Evolutionary conservation across 177 flowering plant genomes (phyloP).

Genomic region (Vitis hybrid): DNA sequence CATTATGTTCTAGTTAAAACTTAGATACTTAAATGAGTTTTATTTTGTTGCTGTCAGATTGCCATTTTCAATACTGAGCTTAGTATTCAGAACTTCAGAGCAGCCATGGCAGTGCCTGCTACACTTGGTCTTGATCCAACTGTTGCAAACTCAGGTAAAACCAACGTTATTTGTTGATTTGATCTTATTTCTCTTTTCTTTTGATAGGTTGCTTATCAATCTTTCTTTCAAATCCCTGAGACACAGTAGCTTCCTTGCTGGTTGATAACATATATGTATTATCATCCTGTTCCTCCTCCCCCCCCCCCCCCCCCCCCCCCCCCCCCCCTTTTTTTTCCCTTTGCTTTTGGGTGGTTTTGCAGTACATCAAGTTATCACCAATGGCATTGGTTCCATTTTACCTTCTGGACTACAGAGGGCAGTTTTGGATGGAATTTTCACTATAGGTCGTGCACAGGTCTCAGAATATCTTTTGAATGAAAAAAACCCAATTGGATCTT

Average conservation of each 20-base stretch:
- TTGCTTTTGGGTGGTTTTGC: slow-evolving; percentile 17
- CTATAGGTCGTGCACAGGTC: slow-evolving; percentile 82
- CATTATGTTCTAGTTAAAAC: background rate
- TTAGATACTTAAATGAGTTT: slow-evolving; percentile 9
- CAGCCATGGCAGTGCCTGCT: slow-evolving; percentile 93
- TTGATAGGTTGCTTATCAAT: background rate
- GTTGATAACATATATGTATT: too few species aligned
- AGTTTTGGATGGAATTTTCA: slow-evolving; percentile 74
- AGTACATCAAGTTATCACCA: slow-evolving; percentile 71
- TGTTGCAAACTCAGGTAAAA: slow-evolving; percentile 81
- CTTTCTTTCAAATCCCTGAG: background rate
- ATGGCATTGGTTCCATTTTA: slow-evolving; percentile 66
- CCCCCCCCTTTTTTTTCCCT: background rate
- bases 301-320: too few species aligned
- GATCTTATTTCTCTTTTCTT: background rate
- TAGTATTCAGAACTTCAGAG: slow-evolving; percentile 83
- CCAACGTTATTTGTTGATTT: background rate
- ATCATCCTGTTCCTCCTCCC: background rate
- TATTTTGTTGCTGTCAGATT: slow-evolving; percentile 45
- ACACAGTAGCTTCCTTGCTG: too few species aligned
- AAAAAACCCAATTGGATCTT: slow-evolving; percentile 74
- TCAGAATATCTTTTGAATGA: slow-evolving; percentile 70
- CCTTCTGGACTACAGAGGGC: slow-evolving; percentile 73
- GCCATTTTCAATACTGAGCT: slow-evolving; percentile 78
- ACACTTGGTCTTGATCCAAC: slow-evolving; percentile 92